Evolutionary conservation across 768 basidiomycete genomes (phyloP).

Genomic region (Arthromyces matolae): DNA sequence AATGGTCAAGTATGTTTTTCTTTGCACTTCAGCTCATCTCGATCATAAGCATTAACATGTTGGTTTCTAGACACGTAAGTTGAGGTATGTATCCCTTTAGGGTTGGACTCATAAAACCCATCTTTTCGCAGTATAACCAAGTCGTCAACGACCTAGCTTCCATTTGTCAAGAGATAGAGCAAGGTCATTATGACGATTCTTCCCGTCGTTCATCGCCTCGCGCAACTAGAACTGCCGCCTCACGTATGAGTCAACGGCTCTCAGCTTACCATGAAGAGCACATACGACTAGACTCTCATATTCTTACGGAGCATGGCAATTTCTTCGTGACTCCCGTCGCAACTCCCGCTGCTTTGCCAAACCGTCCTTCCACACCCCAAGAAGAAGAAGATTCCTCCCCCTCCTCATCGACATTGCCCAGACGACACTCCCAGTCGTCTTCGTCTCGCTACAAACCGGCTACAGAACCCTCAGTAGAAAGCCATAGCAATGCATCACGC

Average conservation of each 20-base stretch:
- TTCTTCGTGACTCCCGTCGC: conserved; percentile 42
- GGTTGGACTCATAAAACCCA: background rate
- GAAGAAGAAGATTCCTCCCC: conserved; percentile 24
- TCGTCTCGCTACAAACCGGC: conserved; percentile 23
- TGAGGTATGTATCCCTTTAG: background rate
- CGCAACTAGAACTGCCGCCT: conserved; percentile 6
- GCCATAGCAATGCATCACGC: too few species aligned
- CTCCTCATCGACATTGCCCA: conserved; percentile 6
- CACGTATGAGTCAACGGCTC: conserved; percentile 13
- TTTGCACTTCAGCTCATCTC: background rate
- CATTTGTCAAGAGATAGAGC: conserved; percentile 16
- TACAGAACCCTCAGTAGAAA: conserved; percentile 45
- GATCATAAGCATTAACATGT: conserved; percentile 1
- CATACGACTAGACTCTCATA: conserved; percentile 29
- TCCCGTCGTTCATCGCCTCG: background rate
- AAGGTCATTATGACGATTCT: background rate
- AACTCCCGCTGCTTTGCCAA: conserved; percentile 25
- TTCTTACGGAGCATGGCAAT: conserved; percentile 30
- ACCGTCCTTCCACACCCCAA: conserved; percentile 29
- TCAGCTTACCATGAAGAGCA: conserved; percentile 28
- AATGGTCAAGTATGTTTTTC: conserved; percentile 36
- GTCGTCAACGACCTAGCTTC: conserved; percentile 28
- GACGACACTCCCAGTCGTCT: conserved; percentile 4
- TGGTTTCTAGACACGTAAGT: conserved; percentile 30
- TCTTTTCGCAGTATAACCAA: conserved; percentile 28